Evolutionary conservation across 108 stramenopile genomes (phyloP).

Genomic region (Nannochloropsis oceanica): DNA sequence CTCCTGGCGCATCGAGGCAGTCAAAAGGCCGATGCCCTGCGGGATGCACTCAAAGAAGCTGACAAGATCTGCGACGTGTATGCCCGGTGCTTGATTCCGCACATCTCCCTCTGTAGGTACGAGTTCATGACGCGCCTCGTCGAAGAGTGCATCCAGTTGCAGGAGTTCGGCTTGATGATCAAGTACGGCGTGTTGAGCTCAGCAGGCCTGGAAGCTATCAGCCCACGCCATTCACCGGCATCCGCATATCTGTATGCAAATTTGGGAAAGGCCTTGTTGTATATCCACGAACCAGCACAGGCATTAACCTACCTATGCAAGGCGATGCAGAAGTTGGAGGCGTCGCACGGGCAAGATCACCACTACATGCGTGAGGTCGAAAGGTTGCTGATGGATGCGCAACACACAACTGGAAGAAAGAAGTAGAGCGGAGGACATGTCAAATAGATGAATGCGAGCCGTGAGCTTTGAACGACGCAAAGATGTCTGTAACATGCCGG

Average conservation of each 20-base stretch:
- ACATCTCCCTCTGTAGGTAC: background rate
- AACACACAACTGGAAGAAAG: no score
- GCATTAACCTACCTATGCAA: background rate
- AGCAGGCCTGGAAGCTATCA: background rate
- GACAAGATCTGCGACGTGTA: background rate
- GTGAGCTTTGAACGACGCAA: no score
- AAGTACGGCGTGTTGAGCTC: background rate
- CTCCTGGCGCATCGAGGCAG: background rate
- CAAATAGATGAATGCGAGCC: no score
- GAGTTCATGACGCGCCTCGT: background rate
- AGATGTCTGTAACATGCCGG: no score
- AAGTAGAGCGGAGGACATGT: no score
- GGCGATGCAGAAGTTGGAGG: background rate
- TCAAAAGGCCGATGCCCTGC: background rate
- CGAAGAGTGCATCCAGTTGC: background rate
- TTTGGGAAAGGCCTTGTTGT: background rate
- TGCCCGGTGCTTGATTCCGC: background rate
- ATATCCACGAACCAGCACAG: background rate
- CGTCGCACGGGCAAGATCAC: no score
- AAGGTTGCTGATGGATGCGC: no score
- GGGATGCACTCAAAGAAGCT: background rate
- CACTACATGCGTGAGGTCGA: no score
- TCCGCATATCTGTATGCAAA: background rate
- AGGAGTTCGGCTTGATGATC: background rate
- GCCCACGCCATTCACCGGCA: background rate